Conservation (phyloP, 495 filamentous ascomycete species). For the Aspergillus funiculosus region DNA sequence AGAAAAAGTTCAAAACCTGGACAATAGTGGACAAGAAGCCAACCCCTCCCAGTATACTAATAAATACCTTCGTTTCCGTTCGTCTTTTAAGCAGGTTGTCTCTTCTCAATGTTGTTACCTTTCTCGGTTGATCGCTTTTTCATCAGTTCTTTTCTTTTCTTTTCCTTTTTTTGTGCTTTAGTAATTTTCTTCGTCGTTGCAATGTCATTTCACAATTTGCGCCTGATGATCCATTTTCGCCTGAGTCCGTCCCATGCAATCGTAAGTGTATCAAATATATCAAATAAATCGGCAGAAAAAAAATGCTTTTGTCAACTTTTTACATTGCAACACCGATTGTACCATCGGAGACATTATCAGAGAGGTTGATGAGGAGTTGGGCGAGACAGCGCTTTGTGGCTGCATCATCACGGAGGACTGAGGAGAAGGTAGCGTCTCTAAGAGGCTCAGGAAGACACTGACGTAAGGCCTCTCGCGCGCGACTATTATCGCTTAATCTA, state of each 20-base stretch:
- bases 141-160: slow-evolving; percentile 1
- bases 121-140: not conserved
- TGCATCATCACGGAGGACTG: slow-evolving; percentile 92
- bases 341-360: slow-evolving; percentile 78
- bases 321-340: slow-evolving; percentile 45
- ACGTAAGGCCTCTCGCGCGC: slow-evolving; percentile 87
- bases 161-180: slow-evolving; percentile 1
- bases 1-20: too few relatives aligned
- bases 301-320: slow-evolving; percentile 35
- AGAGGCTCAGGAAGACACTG: slow-evolving; percentile 97
- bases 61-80: slow-evolving; percentile 11
- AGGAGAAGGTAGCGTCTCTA: slow-evolving; percentile 93
- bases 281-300: slow-evolving; percentile 34
- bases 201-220: slow-evolving; percentile 33
- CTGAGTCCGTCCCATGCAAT: slow-evolving; percentile 48
- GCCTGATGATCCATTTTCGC: slow-evolving; percentile 45
- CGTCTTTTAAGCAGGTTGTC: slow-evolving; percentile 1
- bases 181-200: slow-evolving; percentile 13
- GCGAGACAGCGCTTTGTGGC: slow-evolving; percentile 97
- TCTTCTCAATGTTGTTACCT: not conserved
- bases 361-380: slow-evolving; percentile 93
- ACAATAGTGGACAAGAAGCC: slow-evolving; percentile 9
- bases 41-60: slow-evolving; percentile 17
- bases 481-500: slow-evolving; percentile 91
- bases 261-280: slow-evolving; percentile 39